Base-by-base conservation (phyloP, 345 rosid genomes). In the Anastatica hierochuntica region DNA sequence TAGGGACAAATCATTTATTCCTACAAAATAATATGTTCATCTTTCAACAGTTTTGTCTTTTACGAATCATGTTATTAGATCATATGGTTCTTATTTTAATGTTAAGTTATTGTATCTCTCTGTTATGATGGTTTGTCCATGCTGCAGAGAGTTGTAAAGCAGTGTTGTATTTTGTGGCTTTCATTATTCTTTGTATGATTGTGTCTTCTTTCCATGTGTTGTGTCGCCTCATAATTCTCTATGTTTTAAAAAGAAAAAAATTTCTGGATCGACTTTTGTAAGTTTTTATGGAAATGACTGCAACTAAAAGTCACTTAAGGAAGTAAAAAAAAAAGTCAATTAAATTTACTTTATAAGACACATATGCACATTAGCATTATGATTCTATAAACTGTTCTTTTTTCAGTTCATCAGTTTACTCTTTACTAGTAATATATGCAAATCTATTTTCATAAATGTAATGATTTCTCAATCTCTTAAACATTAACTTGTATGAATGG, bases 81-180 rank as follows among this genome's bases (percentile, higher is more conserved):
- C n/a, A n/a, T n/a, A n/a, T n/a, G n/a, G n/a, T n/a, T n/a, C n/a
- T n/a, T n/a, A n/a, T n/a, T n/a, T n/a, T 35, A n/a, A 47, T 33
- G 43, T 40, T 48, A 58, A 49, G 52, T 56, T 29, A 7, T 29
- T 24, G 59, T 11, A 29, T 42, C 56, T 26, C 45, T 65, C 53
- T 35, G 35, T 65, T 50, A 50, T 65, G 26, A 41, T 41, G 33
- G 33, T 29, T 29, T 29, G 33, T 2, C 33, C 33, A 29, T 7
- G 7, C 38, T 41, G 30, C 49, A 42, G 20, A 43, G 7, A 35
- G 59, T 65, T 65, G 70, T 64, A 48, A 56, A 65, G 63, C 26
- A 42, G 14, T 49, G 15, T 35, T 30, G 41, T 65, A 57, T 65
- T 65, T 48, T 64, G 51, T 56, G 26, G 24, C 57, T 64, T 4